Base-by-base conservation (phyloP, 129 eudicot species). In the Oenanthe sinensis region DNA sequence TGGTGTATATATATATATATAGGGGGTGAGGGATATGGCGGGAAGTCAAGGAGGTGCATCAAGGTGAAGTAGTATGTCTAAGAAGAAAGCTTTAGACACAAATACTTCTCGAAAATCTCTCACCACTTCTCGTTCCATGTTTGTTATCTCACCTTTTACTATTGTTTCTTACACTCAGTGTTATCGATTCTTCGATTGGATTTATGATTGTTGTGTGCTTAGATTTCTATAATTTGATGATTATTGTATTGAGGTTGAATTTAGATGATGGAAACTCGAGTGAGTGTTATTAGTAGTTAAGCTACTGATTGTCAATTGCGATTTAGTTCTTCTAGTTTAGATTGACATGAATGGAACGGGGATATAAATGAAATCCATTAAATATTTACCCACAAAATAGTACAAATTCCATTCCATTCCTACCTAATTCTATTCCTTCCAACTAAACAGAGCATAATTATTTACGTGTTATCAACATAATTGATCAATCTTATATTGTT, bases 1-100 rank as follows among this genome's bases (percentile, higher is more conserved):
- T 58, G 30, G 14, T 58, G 9, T 54, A 0, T 54, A 0, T 14
- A 48, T 48, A 49, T 49, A 37, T 65, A 49, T 37, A 52, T 67
- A 67, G 4, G 5, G 42, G 42, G 55, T 49, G 55, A 15, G 22
- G 70, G 82, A 80, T 82, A 90, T 89, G 96, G 77, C 85, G 87
- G 71, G 85, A 74, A 87, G 96, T 81, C 91, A 85, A 84, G 96
- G 90, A 78, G 83, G 87, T 84, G 81, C 93, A 4, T 86, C 95
- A 39, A 73, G 97, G 87, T 89, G 89, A 74, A 93, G 96, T 83
- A 78, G 87, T 85, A 78, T 92, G 68, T 82, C 88, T 12, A 83
- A 75, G 82, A 87, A 82, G 82, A 90, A 82, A 79, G 74, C 78
- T 28, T 30, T 83, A 12, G 90, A 78, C 15, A 75, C 86, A 20